A percentile compares a stretch with the other conserved stretches of the same genome.
Evolutionary conservation across 495 filamentous ascomycete species (phyloP).

Genomic region (Penicillium taxi): DNA sequence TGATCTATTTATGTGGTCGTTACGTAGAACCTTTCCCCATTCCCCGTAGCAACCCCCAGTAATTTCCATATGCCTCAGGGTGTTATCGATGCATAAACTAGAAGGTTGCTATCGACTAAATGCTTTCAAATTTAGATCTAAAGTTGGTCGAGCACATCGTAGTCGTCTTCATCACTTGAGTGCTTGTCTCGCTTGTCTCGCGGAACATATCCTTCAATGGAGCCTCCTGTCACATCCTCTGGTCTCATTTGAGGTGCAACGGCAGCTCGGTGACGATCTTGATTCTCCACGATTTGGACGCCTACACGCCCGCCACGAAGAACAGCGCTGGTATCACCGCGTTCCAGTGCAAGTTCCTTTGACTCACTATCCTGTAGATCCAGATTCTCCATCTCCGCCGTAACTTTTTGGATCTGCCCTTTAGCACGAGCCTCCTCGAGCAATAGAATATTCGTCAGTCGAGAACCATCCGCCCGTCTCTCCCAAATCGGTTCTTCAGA

Average conservation of each 20-base stretch:
- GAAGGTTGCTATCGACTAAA: slow-evolving; percentile 5
- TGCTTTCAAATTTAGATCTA: slow-evolving; percentile 23
- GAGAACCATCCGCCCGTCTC: slow-evolving; percentile 40
- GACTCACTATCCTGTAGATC: slow-evolving; percentile 22
- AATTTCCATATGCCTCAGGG: slow-evolving; percentile 14
- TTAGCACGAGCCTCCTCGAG: slow-evolving; percentile 41
- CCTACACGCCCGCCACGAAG: slow-evolving; percentile 28
- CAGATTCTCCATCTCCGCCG: slow-evolving; percentile 27
- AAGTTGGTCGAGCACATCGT: slow-evolving; percentile 32
- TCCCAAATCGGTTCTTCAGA: slow-evolving; percentile 70
- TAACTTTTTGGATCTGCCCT: slow-evolving; percentile 15
- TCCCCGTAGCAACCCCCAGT: slow-evolving; percentile 14
- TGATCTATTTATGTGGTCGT: slow-evolving; percentile 6
- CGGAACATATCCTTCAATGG: slow-evolving; percentile 42
- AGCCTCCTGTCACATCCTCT: slow-evolving; percentile 32
- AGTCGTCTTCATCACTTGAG: slow-evolving; percentile 13
- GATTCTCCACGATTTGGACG: slow-evolving; percentile 36
- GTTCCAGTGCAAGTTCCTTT: slow-evolving; percentile 39
- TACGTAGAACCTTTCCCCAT: slow-evolving; percentile 12
- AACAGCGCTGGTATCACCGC: slow-evolving; percentile 32
- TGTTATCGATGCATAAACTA: slow-evolving; percentile 7
- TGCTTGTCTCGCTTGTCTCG: slow-evolving; percentile 10
- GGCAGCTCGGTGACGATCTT: slow-evolving; percentile 9
- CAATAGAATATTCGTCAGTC: slow-evolving; percentile 40
- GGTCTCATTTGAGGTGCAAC: slow-evolving; percentile 27